Percentiles rank a stretch among this genome's conserved stretches.
These are phyloP conservation scores for Phialemoniopsis sp. DNA, from an alignment of 2,329 filamentous ascomycete genomes.

Conservation along the genomic window DNA sequence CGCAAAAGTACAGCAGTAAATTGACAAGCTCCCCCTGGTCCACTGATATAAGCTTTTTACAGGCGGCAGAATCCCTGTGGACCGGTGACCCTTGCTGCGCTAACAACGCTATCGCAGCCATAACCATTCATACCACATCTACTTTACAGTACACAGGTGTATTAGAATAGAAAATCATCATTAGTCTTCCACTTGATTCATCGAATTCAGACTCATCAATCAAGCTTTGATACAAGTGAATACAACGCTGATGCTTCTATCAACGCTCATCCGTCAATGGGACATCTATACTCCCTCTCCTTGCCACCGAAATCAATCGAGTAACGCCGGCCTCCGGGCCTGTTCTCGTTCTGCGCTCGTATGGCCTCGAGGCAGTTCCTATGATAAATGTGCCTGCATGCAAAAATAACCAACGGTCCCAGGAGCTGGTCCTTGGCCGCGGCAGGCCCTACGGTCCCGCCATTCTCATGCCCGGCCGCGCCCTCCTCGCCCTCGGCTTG, in stretches of 20 bases:
- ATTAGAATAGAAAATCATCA: too few species aligned
- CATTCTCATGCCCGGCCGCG: slow-evolving; percentile 25
- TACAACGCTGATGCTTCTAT: not conserved
- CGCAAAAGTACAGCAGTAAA: too few species aligned
- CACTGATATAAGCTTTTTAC: too few species aligned
- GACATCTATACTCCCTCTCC: slow-evolving; percentile 49
- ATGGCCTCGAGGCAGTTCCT: slow-evolving; percentile 64
- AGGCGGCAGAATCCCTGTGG: too few species aligned
- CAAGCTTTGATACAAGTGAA: slow-evolving; percentile 5
- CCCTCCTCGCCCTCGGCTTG: slow-evolving; percentile 29
- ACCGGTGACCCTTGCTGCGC: too few species aligned
- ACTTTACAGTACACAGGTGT: too few species aligned
- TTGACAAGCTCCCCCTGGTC: too few species aligned
- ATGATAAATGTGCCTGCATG: slow-evolving; percentile 69
- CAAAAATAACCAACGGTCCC: slow-evolving; percentile 63
- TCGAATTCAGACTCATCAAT: too few species aligned
- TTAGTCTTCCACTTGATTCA: too few species aligned
- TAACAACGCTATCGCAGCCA: too few species aligned
- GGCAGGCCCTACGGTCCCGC: slow-evolving; percentile 26
- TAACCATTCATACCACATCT: too few species aligned
- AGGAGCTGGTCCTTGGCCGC: slow-evolving; percentile 44
- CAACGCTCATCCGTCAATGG: slow-evolving; percentile 46
- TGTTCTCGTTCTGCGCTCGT: slow-evolving; percentile 46
- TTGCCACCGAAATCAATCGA: slow-evolving; percentile 35
- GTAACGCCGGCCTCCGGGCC: slow-evolving; percentile 32